Evolutionary conservation across 23 red algal genomes (phyloP), one percentile per base, ranked within the genome.

Genomic region (Gracilaria gracilis): DNA sequence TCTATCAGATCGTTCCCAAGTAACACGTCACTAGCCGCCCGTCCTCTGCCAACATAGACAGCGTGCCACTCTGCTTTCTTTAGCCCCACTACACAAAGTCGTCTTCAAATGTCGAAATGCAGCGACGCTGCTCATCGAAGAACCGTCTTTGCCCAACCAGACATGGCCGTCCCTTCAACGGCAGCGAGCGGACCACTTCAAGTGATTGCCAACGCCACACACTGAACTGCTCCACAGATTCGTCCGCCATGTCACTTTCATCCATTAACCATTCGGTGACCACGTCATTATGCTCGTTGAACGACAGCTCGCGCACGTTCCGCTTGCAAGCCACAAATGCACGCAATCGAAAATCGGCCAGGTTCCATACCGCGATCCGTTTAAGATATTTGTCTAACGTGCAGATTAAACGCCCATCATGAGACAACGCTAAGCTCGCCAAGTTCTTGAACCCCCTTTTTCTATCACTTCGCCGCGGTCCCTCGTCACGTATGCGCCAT

Each of bases 1-100:
- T n/a, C n/a, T n/a, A n/a, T n/a, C n/a, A n/a, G n/a, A n/a, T n/a
- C n/a, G n/a, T n/a, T n/a, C n/a, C n/a, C 28, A 64, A 39, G 65
- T 37, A 70, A 19, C 65, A 70, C 65, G 32, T 70, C 32, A 70
- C 65, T 28, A 35, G 27, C 20, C 65, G 65, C n/a, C 65, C 65
- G 29, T 35, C 65, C 32, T 70, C 65, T 2, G 65, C 35, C 2
- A 35, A 2, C 65, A 35, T 35, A 36, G 65, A 6, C 65, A 35
- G 65, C 65, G 27, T 28, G 65, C 29, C 65, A 28, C 65, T 70
- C 2, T 70, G 32, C 35, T 70, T 28, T 13, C 65, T 70, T 4
- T 37, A 35, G 5, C 27, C 8, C 65, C 65, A 70, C 65, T 70
- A 28, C n/a, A 37, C n/a, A 70, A 64, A 64, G 21, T 64, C 17